Evolutionary conservation across 768 basidiomycete species (phyloP).

Genomic region (Psilocybe azurescens): DNA sequence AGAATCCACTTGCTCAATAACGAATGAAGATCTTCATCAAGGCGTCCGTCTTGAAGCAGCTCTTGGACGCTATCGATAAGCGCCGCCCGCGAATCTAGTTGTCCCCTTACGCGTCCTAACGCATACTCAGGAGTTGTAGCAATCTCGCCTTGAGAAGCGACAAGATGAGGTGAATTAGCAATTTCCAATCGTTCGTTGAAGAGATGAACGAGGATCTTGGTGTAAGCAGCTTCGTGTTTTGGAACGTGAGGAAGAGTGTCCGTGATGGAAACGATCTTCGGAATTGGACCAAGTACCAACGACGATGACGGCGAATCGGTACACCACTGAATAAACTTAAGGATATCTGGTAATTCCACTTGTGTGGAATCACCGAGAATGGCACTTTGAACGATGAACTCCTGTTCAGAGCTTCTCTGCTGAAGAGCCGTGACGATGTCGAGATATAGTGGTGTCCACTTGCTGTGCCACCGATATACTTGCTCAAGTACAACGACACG

Average conservation of each 20-base stretch:
- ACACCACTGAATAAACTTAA: slow-evolving; percentile 54
- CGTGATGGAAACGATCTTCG: slow-evolving; percentile 28
- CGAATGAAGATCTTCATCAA: slow-evolving; percentile 65
- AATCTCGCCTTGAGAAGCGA: slow-evolving; percentile 68
- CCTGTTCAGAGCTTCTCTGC: slow-evolving; percentile 49
- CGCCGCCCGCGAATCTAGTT: slow-evolving; percentile 74
- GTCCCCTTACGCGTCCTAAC: slow-evolving; percentile 86
- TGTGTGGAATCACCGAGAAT: slow-evolving; percentile 57
- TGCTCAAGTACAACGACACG: slow-evolving; percentile 87
- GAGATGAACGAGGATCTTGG: slow-evolving; percentile 82
- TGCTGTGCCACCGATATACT: slow-evolving; percentile 72
- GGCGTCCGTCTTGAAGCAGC: slow-evolving; percentile 57
- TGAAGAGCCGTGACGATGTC: slow-evolving; percentile 80
- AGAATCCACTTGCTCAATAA: slow-evolving; percentile 83
- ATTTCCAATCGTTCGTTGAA: slow-evolving; percentile 84
- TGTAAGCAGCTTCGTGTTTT: slow-evolving; percentile 90
- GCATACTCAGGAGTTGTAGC: slow-evolving; percentile 96
- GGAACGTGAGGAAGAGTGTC: slow-evolving; percentile 69
- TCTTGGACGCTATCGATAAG: slow-evolving; percentile 69
- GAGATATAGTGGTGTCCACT: slow-evolving; percentile 88
- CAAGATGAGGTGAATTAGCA: slow-evolving; percentile 80
- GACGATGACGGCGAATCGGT: slow-evolving; percentile 42
- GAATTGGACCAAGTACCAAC: slow-evolving; percentile 52
- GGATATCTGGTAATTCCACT: slow-evolving; percentile 48
- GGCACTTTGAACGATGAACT: slow-evolving; percentile 65